Conservation (phyloP, 805 yeast species). For the Candida tallmaniae region DNA sequence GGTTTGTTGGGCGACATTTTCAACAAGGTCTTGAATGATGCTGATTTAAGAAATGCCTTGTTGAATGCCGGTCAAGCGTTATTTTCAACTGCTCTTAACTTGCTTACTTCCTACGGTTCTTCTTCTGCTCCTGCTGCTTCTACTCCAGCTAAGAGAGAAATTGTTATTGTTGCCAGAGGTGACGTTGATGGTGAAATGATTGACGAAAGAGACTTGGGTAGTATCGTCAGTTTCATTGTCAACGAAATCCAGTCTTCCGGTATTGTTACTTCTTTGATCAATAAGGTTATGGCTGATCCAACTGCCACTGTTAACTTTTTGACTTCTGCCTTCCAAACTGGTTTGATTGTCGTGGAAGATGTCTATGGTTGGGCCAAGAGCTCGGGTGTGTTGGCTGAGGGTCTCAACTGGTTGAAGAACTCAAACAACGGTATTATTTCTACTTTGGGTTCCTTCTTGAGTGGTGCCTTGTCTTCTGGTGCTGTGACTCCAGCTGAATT, state of each 20-base stretch:
- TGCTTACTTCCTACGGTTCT: conserved; percentile 16
- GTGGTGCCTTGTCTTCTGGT: conserved; percentile 22
- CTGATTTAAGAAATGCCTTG: conserved; percentile 29
- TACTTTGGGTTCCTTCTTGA: conserved; percentile 20
- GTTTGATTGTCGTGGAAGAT: conserved; percentile 30
- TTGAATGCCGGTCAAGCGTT: conserved; percentile 29
- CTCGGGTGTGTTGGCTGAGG: conserved; percentile 28
- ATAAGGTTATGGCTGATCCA: conserved; percentile 37
- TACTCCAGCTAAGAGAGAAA: conserved; percentile 16
- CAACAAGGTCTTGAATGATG: conserved; percentile 26
- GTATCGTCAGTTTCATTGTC: conserved; percentile 24
- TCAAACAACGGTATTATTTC: conserved; percentile 13
- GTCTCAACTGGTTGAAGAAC: conserved; percentile 25
- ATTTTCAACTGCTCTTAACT: conserved; percentile 27
- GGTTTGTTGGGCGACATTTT: conserved; percentile 34
- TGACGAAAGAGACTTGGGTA: conserved; percentile 32
- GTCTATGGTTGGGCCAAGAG: conserved; percentile 34
- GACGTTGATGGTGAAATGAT: conserved; percentile 20
- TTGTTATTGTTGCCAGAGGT: background rate
- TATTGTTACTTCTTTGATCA: conserved; percentile 23
- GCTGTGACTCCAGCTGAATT: conserved; percentile 16
- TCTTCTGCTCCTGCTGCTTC: conserved; percentile 15
- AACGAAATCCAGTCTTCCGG: conserved; percentile 31
- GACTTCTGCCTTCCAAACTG: conserved; percentile 29
- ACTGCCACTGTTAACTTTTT: conserved; percentile 27